Evolutionary conservation across 495 filamentous ascomycete species (phyloP), one percentile per base, ranked within the genome.

Genomic region (Daldinia loculata): DNA sequence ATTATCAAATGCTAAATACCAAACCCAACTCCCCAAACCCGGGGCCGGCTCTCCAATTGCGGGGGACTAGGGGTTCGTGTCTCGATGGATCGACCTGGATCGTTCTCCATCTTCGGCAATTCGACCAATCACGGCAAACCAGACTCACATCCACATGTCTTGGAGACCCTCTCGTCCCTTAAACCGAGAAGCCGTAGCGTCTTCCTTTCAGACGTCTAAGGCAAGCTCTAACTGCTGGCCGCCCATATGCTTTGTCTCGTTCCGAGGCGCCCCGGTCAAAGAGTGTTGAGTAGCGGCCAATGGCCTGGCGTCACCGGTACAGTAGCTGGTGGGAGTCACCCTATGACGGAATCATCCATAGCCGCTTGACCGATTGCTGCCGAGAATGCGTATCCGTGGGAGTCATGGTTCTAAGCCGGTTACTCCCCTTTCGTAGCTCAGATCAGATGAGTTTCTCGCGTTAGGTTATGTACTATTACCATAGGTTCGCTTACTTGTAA

Each of bases 361-460:
- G 74, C 74, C 74, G 74, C 70, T 71, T 74, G 74, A 56, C 74
- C 74, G 74, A 74, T 74, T 51, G 57, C 63, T 68, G 67, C 74
- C 74, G 74, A 76, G 56, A 45, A 22, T 29, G 52, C 17, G 36
- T 56, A 45, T 50, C 56, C 58, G 58, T 72, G 55, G 61, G 67
- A 32, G 60, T 45, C 22, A 45, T 62, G 45, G 36, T 61, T 67
- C 55, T 43, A 51, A 66, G 38, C 61, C 60, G 64, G 30, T 41
- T 41, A 36, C 45, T 27, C 29, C 56, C 17, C 50, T 15, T 56
- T 51, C 38, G 60, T 67, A 29, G 50, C 15, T 30, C 53, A 64
- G 61, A 66, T 68, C 59, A 61, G 61, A 57, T 52, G 50, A 14
- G 58, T 45, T 45, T 39, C 53, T 41, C 15, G 56, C 27, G 29